Conservation (phyloP, 805 yeast genomes). For the Wickerhamomyces tratensis region DNA sequence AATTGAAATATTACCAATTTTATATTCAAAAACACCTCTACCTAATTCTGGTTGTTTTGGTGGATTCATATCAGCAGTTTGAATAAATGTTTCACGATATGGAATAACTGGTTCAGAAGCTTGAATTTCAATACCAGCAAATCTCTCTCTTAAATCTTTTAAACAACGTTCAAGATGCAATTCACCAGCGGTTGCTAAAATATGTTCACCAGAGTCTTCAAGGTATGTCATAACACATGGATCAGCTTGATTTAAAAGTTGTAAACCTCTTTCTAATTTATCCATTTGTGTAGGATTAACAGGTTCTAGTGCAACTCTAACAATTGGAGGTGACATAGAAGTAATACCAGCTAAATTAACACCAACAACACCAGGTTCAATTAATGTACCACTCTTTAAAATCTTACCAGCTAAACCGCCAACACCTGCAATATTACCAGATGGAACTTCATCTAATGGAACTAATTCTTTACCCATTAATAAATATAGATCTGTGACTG, state of each 20-base stretch:
- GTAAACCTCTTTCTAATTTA: constrained; percentile 68
- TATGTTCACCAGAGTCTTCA: constrained; percentile 88
- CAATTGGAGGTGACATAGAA: constrained; percentile 77
- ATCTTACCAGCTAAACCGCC: constrained; percentile 81
- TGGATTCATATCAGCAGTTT: constrained; percentile 40
- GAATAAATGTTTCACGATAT: constrained; percentile 73
- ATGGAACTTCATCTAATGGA: constrained; percentile 71
- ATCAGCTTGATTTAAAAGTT: constrained; percentile 76
- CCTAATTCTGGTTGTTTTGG: constrained; percentile 34
- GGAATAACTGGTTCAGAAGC: constrained; percentile 93
- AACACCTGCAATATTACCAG: constrained; percentile 92
- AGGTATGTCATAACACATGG: constrained; percentile 86
- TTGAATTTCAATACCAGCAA: constrained; percentile 83
- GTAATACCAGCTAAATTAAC: constrained; percentile 73
- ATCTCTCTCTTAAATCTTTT: constrained; percentile 81
- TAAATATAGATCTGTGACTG: constrained; percentile 61
- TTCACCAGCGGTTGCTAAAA: constrained; percentile 94
- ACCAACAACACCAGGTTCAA: constrained; percentile 47
- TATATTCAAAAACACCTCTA: constrained; percentile 40
- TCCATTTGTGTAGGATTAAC: constrained; percentile 74
- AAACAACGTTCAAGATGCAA: constrained; percentile 90
- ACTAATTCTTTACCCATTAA: constrained; percentile 91
- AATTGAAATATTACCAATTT: constrained; percentile 38
- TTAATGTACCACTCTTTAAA: constrained; percentile 78
- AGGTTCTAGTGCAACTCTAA: constrained; percentile 94